phyloP scores from a whole-genome alignment of 139 green algal genomes.

The Chlamydomonas sphaeroides region DNA sequence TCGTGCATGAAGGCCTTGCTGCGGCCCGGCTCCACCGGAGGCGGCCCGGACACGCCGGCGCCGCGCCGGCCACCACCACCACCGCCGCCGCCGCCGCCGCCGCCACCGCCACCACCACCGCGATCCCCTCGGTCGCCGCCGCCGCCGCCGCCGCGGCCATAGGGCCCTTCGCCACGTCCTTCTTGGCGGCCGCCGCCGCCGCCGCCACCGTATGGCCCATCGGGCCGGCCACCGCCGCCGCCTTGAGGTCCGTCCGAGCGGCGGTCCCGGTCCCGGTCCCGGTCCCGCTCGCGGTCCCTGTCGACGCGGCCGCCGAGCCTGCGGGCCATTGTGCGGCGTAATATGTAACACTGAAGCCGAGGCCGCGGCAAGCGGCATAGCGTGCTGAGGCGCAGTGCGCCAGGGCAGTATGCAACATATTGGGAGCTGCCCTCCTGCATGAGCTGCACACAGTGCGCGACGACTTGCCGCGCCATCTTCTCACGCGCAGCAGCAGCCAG shows the following conservation, averaged over 20 bases:
- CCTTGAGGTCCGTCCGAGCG: no score
- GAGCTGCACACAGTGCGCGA: no score
- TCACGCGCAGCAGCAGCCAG: no score
- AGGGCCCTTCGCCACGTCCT: not conserved
- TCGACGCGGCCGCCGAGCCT: no score
- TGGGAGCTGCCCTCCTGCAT: no score
- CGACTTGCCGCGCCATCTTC: no score
- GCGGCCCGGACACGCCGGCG: not conserved
- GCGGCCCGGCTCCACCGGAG: not conserved
- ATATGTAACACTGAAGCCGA: no score
- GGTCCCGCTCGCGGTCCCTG: not conserved
- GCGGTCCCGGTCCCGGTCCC: not conserved
- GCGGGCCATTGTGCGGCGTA: no score
- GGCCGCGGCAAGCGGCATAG: no score
- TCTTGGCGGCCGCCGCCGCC: not conserved
- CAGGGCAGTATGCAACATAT: no score
- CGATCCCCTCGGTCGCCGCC: not conserved
- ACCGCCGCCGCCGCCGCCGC: not conserved
- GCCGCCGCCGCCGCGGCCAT: not conserved
- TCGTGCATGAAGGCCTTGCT: slow-evolving; percentile 12
- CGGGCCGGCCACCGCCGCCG: not conserved
- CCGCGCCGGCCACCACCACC: not conserved
- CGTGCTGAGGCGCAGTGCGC: no score
- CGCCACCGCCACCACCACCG: not conserved
- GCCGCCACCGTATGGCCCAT: not conserved